A percentile compares a stretch with the other conserved stretches of the same genome.
Evolutionary conservation across 2,329 filamentous ascomycete genomes (phyloP).

Genomic region (Eutypa lata): DNA sequence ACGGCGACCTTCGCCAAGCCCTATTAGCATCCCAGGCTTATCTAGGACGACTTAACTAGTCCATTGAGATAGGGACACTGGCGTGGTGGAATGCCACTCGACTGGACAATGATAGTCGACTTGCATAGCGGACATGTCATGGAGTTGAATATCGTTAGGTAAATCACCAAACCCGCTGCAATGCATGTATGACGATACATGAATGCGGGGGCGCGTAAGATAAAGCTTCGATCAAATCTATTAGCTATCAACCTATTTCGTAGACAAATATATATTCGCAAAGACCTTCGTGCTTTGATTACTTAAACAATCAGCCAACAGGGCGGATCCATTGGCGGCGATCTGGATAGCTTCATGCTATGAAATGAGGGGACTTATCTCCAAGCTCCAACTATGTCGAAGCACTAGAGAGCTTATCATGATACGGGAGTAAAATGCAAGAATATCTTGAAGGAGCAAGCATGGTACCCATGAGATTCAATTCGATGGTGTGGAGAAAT

Average conservation of each 20-base stretch:
- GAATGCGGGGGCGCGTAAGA: slow-evolving; percentile 14
- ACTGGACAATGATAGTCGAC: slow-evolving; percentile 16
- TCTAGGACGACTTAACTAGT: slow-evolving; percentile 9
- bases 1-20: slow-evolving; percentile 12
- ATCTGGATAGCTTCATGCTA: not conserved
- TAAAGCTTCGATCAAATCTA: not conserved
- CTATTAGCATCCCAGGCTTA: slow-evolving; percentile 7
- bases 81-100: slow-evolving; percentile 12
- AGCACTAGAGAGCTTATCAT: not conserved
- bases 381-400: not conserved
- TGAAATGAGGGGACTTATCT: not conserved
- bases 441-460: not conserved
- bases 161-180: slow-evolving; percentile 12
- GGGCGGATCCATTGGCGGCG: not conserved
- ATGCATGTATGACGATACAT: slow-evolving; percentile 17
- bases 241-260: not conserved
- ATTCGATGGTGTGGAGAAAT: not conserved
- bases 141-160: slow-evolving; percentile 18
- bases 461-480: not conserved
- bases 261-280: not conserved
- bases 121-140: slow-evolving; percentile 23
- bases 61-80: slow-evolving; percentile 17
- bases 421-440: not conserved
- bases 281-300: not conserved
- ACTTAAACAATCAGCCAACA: not conserved